These are phyloP conservation scores for Phlyctochytrium planicorne DNA, from an alignment of 192 early-diverging fungal species.

Conservation along the genomic window DNA sequence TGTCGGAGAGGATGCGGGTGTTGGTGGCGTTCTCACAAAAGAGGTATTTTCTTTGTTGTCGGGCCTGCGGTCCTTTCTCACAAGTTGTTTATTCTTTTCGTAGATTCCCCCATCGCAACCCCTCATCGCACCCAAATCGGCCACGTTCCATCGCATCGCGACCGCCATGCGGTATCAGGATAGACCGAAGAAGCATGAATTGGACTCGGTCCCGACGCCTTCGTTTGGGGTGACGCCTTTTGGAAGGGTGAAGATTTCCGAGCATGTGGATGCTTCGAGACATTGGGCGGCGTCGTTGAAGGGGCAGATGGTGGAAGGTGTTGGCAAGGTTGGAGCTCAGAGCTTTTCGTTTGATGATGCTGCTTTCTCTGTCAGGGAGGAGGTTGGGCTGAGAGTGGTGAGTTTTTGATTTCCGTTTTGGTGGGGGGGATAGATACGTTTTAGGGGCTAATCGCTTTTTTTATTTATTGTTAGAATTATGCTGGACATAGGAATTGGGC, in stretches of 20 bases:
- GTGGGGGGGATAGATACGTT: too few species aligned
- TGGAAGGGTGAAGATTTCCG: neutral
- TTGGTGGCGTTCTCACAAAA: neutral
- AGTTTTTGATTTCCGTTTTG: neutral
- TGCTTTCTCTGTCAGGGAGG: too few species aligned
- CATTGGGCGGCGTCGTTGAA: neutral
- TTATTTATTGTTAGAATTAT: too few species aligned
- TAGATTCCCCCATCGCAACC: neutral
- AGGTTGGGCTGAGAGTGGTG: neutral
- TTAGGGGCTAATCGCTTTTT: too few species aligned
- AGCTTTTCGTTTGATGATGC: too few species aligned
- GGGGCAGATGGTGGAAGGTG: neutral
- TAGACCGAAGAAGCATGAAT: too few species aligned
- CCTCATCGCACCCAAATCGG: neutral
- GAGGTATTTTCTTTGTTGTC: neutral
- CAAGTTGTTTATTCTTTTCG: neutral
- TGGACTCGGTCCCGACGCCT: neutral
- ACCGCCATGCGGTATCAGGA: too few species aligned
- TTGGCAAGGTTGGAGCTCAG: neutral
- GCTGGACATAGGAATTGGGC: too few species aligned
- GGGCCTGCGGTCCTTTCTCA: neutral
- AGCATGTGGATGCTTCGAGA: neutral
- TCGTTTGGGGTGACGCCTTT: neutral
- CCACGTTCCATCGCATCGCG: neutral
- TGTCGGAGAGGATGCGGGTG: conserved; percentile 21